Percentiles rank a stretch among this genome's conserved stretches.
Conservation (phyloP, 1,139 yeast genomes). For the Chernovozyma aurita region DNA sequence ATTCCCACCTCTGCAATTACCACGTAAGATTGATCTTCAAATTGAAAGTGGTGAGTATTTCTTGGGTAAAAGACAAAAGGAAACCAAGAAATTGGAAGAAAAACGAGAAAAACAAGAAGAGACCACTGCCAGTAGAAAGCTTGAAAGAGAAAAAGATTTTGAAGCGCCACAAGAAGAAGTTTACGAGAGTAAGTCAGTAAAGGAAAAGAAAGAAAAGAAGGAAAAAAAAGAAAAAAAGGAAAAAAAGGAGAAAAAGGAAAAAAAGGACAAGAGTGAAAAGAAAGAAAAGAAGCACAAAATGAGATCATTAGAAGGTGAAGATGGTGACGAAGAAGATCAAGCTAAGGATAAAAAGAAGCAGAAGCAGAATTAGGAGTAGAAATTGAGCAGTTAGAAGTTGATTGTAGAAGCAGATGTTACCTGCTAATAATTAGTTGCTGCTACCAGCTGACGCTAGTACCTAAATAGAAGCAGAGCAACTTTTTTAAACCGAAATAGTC, state of each 20-base stretch:
- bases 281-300: constrained; percentile 18
- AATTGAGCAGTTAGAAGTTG: no score
- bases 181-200: constrained; percentile 32
- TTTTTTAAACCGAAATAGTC: no score
- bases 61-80: constrained; percentile 81
- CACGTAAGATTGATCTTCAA: constrained; percentile 95
- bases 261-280: constrained; percentile 17
- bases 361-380: neutral
- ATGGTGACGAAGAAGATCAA: constrained; percentile 8
- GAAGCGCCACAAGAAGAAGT: constrained; percentile 78
- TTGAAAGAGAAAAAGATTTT: constrained; percentile 73
- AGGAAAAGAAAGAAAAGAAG: constrained; percentile 21
- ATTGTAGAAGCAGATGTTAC: no score
- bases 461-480: no score
- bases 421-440: no score
- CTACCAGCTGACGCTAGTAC: no score
- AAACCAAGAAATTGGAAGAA: constrained; percentile 64
- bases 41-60: constrained; percentile 98
- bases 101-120: constrained; percentile 77
- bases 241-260: constrained; percentile 20
- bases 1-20: constrained; percentile 97
- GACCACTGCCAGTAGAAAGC: constrained; percentile 58
- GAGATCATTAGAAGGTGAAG: neutral
- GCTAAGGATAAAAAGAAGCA: neutral
- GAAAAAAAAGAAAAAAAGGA: constrained; percentile 16